Evolutionary conservation across 2,329 filamentous ascomycete species (phyloP), one percentile per base, ranked within the genome.

Genomic region (Sporothrix schenckii): DNA sequence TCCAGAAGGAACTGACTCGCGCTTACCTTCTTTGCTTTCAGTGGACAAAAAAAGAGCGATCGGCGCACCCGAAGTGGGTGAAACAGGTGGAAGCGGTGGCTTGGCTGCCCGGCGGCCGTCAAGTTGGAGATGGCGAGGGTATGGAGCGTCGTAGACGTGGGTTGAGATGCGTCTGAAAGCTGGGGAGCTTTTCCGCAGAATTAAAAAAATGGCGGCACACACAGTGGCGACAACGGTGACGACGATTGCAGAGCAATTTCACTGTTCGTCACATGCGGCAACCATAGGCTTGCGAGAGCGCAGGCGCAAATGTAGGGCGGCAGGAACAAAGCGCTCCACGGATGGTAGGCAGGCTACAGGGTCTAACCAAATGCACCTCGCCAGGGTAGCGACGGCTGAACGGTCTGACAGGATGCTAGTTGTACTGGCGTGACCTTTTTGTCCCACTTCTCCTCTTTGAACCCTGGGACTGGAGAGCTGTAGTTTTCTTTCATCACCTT

Each of bases 261-360:
- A 27, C 44, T n/a, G 44, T 56, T 56, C 54, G 65, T 71, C 69
- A 71, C 69, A 71, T 71, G 69, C 68, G 66, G 65, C 39, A 65
- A 66, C 52, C 63, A 68, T 63, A 68, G 69, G 69, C 69, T 68
- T 54, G 56, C 63, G 30, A 53, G 54, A 44, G 30, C 16, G 63
- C 63, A 34, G 27, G 47, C 47, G 61, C 44, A 52, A 30, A 44
- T 30, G 34, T n/a, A 24, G 1, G 30, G 61, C 44, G 44, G 60
- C 21, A 65, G 58, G 58, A 63, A 30, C 41, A 63, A 44, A 44
- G 60, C 41, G n/a, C 39, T 49, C 58, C 44, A 39, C 60, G 24
- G 21, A 24, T 24, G 60, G 39, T 6, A 63, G 21, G 21, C 49
- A n/a, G 24, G 24, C 24, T 24, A 24, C n/a, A 63, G 58, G 39